Evolutionary conservation across 2,329 filamentous ascomycete species (phyloP).

Genomic region (Aspergillus oerlinghausenensis): DNA sequence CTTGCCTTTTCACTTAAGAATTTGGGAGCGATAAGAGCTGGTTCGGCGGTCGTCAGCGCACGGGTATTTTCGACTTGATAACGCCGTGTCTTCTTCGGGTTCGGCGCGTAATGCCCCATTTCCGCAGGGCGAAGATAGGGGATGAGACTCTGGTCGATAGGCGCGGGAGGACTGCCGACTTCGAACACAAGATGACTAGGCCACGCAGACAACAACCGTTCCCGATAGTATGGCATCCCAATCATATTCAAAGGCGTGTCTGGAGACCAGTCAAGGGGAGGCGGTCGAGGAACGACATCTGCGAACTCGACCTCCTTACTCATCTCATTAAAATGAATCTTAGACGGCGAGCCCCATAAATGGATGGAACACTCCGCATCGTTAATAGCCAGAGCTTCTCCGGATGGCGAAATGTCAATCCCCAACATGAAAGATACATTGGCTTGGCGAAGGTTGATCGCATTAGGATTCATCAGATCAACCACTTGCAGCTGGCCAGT

Average conservation of each 20-base stretch:
- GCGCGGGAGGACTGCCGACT: conserved; percentile 73
- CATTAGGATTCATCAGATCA: conserved; percentile 89
- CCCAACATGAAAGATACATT: conserved; percentile 73
- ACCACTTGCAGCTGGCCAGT: conserved; percentile 92
- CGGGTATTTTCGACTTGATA: conserved; percentile 82
- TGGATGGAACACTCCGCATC: conserved; percentile 76
- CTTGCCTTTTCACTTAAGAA: conserved; percentile 92
- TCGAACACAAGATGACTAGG: conserved; percentile 79
- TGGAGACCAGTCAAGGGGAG: conserved; percentile 62
- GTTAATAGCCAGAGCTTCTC: conserved; percentile 75
- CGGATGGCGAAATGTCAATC: conserved; percentile 82
- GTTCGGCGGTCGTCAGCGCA: conserved; percentile 54
- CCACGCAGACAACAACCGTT: conserved; percentile 83
- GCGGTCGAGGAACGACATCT: conserved; percentile 59
- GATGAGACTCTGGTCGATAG: conserved; percentile 67
- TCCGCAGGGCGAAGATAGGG: conserved; percentile 66
- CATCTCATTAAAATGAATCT: conserved; percentile 81
- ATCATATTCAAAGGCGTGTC: conserved; percentile 79
- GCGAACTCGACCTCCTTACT: conserved; percentile 73
- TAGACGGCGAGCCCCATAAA: conserved; percentile 81
- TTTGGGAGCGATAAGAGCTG: conserved; percentile 70
- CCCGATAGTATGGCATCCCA: conserved; percentile 91
- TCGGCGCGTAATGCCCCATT: conserved; percentile 72
- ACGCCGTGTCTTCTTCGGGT: conserved; percentile 66
- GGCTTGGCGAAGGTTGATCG: conserved; percentile 77